Evolutionary conservation across 345 rosid genomes (phyloP).

Genomic region (Salix caprea): DNA sequence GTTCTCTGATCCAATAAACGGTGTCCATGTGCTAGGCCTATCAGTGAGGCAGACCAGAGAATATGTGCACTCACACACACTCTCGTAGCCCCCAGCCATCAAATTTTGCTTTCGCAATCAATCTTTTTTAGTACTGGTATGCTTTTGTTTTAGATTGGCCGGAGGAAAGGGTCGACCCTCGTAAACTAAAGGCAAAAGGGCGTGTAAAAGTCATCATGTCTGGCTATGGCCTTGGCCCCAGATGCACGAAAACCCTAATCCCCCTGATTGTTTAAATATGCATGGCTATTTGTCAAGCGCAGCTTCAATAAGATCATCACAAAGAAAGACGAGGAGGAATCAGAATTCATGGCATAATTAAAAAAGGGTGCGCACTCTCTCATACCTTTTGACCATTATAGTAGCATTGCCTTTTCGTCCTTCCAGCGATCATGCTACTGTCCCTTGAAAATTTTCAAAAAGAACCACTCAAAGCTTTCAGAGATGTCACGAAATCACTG

Average conservation of each 20-base stretch:
- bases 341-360: slow-evolving; percentile 22
- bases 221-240: background rate
- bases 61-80: slow-evolving; percentile 19
- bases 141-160: slow-evolving; percentile 14
- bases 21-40: background rate
- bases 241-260: background rate
- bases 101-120: slow-evolving; percentile 30
- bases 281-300: slow-evolving; percentile 1
- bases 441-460: background rate
- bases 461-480: background rate
- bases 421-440: background rate
- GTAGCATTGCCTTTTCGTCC: background rate
- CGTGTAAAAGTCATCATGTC: no score
- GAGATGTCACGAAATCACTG: slow-evolving; percentile 20
- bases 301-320: slow-evolving; percentile 1
- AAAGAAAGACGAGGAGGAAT: slow-evolving; percentile 25
- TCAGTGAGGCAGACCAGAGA: slow-evolving; percentile 7
- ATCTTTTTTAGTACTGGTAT: background rate
- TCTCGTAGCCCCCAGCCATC: slow-evolving; percentile 27
- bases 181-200: background rate
- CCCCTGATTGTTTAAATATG: background rate
- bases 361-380: slow-evolving; percentile 14
- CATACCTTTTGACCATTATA: slow-evolving; percentile 23
- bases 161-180: slow-evolving; percentile 8
- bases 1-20: background rate